Percentiles rank a stretch among this genome's conserved stretches.
Conservation (phyloP, 208 protist genomes). For the Acanthamoeba royreba region DNA sequence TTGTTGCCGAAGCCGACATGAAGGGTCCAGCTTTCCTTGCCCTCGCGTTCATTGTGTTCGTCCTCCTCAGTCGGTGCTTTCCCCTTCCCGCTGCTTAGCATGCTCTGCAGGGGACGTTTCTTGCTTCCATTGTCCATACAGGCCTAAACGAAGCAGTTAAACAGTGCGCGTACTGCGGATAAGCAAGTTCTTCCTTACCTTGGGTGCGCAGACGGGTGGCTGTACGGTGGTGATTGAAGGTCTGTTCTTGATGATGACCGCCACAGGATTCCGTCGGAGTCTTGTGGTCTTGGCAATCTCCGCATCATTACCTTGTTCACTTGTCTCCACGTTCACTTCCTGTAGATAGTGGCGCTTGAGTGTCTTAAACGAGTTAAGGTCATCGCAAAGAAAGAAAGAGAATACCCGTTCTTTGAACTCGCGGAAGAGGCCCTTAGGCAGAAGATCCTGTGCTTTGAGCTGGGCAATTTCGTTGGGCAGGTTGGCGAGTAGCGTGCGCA, state of each 20-base stretch:
- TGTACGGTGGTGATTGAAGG: too few species aligned
- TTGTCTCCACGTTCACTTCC: background rate
- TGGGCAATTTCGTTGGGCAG: background rate
- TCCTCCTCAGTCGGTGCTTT: background rate
- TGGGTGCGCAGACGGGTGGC: too few species aligned
- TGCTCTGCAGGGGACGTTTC: background rate
- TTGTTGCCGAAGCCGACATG: background rate
- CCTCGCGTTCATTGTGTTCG: background rate
- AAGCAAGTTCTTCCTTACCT: too few species aligned
- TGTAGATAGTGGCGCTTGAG: background rate
- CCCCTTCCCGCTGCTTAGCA: background rate
- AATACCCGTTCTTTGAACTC: background rate
- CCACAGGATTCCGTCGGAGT: background rate
- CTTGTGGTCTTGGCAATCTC: background rate
- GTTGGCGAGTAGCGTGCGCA: background rate
- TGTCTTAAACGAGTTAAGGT: background rate
- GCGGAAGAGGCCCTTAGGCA: constrained; percentile 10
- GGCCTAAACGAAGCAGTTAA: too few species aligned
- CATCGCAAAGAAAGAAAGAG: background rate
- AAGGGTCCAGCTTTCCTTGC: background rate
- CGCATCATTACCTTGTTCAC: background rate
- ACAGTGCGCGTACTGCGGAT: too few species aligned
- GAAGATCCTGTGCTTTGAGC: background rate
- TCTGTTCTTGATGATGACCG: background rate
- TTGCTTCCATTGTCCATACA: background rate